Conservation (phyloP, 768 basidiomycete species). For the Pleurotus cornucopiae region DNA sequence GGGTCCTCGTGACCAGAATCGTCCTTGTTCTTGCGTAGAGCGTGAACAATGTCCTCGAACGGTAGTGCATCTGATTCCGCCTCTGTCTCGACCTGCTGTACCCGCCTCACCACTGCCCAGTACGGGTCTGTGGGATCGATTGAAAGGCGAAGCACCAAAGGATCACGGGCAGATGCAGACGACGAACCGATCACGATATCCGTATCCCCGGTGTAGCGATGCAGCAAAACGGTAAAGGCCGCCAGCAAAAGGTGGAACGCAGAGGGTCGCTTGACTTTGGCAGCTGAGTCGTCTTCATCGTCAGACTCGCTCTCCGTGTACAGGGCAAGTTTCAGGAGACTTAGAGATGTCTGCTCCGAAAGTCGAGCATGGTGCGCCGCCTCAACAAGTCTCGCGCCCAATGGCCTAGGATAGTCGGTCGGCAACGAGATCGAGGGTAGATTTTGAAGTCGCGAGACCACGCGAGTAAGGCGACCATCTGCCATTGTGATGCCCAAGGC, state of each 20-base stretch:
- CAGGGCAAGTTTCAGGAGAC: constrained; percentile 78
- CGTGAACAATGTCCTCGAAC: constrained; percentile 70
- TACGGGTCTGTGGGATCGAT: constrained; percentile 85
- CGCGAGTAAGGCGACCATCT: constrained; percentile 47
- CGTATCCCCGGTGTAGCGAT: constrained; percentile 93
- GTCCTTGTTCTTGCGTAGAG: constrained; percentile 62
- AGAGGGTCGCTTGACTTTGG: constrained; percentile 50
- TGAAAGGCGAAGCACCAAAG: constrained; percentile 79
- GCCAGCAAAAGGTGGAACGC: constrained; percentile 90
- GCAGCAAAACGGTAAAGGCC: constrained; percentile 87
- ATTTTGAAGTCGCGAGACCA: constrained; percentile 65
- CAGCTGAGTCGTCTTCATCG: constrained; percentile 43
- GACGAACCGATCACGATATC: constrained; percentile 91
- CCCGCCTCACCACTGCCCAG: constrained; percentile 81
- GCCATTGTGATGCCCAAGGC: constrained; percentile 23
- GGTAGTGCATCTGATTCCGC: constrained; percentile 80
- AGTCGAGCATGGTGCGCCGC: constrained; percentile 72
- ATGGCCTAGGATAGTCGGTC: constrained; percentile 90
- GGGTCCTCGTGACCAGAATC: constrained; percentile 52
- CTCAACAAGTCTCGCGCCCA: constrained; percentile 76
- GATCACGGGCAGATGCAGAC: constrained; percentile 67
- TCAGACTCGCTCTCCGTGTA: constrained; percentile 54
- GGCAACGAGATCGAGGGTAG: constrained; percentile 89
- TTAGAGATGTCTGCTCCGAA: constrained; percentile 68
- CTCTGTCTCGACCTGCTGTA: constrained; percentile 80